Evolutionary conservation across 495 filamentous ascomycete species (phyloP).

Genomic region (Hypoxylon crocopeplum): DNA sequence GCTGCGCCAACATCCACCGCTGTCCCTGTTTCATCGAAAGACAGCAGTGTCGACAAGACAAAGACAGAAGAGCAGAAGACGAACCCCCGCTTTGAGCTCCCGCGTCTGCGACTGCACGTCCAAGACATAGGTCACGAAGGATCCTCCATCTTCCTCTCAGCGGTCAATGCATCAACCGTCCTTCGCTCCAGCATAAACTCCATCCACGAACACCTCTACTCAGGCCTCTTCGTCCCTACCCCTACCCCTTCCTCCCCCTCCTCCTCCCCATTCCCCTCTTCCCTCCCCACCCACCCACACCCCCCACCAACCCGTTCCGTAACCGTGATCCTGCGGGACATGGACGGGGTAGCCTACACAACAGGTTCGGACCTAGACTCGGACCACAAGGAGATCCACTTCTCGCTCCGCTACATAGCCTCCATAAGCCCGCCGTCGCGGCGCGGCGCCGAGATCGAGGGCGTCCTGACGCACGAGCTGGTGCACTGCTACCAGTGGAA

Average conservation of each 20-base stretch:
- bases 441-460: slow-evolving; percentile 71
- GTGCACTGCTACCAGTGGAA: slow-evolving; percentile 96
- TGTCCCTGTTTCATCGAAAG: slow-evolving; percentile 11
- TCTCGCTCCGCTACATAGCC: slow-evolving; percentile 78
- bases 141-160: slow-evolving; percentile 65
- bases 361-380: slow-evolving; percentile 80
- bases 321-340: slow-evolving; percentile 82
- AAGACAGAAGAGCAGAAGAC: slow-evolving; percentile 3
- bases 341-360: slow-evolving; percentile 88
- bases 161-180: slow-evolving; percentile 63
- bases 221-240: neutral
- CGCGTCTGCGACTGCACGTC: slow-evolving; percentile 73
- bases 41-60: neutral
- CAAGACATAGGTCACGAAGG: slow-evolving; percentile 73
- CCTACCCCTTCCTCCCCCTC: neutral
- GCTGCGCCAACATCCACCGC: slow-evolving; percentile 17
- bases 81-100: slow-evolving; percentile 40
- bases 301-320: slow-evolving; percentile 71
- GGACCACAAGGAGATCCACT: slow-evolving; percentile 95
- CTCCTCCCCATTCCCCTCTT: slow-evolving; percentile 64
- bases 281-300: slow-evolving; percentile 55
- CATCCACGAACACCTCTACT: slow-evolving; percentile 53
- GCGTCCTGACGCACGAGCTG: slow-evolving; percentile 89
- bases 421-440: slow-evolving; percentile 47
- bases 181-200: slow-evolving; percentile 66